These are phyloP conservation scores for Dillenia turbinata DNA, from an alignment of 164 flowering plant species.

Conservation along the genomic window DNA sequence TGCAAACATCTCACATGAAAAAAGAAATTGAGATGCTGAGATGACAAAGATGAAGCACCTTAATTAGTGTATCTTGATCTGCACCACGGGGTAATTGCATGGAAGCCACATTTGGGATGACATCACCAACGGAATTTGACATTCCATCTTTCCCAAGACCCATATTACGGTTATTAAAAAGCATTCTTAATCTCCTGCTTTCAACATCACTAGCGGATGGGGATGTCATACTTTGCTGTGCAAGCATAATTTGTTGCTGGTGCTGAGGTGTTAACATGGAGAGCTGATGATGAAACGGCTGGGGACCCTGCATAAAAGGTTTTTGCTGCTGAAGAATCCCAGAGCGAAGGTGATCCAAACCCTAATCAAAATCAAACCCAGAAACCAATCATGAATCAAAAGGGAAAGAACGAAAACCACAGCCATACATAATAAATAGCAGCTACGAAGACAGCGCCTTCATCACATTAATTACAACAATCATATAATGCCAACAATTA, in stretches of 20 bases:
- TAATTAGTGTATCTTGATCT: constrained; percentile 72
- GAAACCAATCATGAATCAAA: neutral
- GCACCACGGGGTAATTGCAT: constrained; percentile 67
- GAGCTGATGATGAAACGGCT: constrained; percentile 48
- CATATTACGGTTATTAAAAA: constrained; percentile 56
- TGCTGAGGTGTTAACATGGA: constrained; percentile 48
- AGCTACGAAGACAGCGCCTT: too few relatives aligned
- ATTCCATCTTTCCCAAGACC: constrained; percentile 71
- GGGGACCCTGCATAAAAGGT: constrained; percentile 77
- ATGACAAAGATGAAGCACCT: constrained; percentile 39
- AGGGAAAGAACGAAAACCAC: neutral
- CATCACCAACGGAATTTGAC: constrained; percentile 74
- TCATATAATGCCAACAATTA: too few relatives aligned
- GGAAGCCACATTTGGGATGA: constrained; percentile 75
- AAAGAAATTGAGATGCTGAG: too few relatives aligned
- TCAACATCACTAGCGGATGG: constrained; percentile 74
- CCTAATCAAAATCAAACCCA: constrained; percentile 30
- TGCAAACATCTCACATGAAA: too few relatives aligned
- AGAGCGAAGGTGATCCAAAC: constrained; percentile 74
- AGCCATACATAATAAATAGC: too few relatives aligned
- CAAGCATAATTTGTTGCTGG: constrained; percentile 78
- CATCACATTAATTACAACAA: too few relatives aligned
- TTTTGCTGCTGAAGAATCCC: constrained; percentile 92
- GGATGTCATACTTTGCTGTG: constrained; percentile 78
- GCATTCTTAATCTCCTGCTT: constrained; percentile 78